phyloP scores from a whole-genome alignment of 2,329 filamentous ascomycete genomes.

The Sporothrix euskadiensis region DNA sequence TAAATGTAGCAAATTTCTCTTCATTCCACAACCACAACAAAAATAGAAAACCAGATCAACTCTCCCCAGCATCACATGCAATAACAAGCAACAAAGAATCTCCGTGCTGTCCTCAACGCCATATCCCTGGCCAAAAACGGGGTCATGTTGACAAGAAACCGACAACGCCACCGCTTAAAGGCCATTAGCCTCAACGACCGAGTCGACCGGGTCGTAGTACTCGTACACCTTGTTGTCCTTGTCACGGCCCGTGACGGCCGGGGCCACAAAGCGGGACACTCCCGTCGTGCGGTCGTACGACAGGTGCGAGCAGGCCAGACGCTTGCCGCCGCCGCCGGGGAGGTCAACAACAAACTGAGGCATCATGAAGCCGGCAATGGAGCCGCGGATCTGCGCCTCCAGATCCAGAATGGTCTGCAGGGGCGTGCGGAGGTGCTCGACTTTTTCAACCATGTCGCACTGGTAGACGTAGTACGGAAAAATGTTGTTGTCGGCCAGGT shows the following conservation, averaged over 20 bases:
- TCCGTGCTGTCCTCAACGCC: neutral
- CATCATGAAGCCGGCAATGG: conserved; percentile 63
- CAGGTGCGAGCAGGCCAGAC: conserved; percentile 55
- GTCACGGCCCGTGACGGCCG: conserved; percentile 50
- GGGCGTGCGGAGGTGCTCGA: conserved; percentile 64
- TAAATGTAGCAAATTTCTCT: neutral
- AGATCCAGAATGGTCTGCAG: conserved; percentile 59
- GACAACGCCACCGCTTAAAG: neutral
- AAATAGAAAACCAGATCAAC: neutral
- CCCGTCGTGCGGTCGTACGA: conserved; percentile 57
- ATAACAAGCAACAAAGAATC: neutral
- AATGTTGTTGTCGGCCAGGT: conserved; percentile 57
- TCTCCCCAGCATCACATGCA: neutral
- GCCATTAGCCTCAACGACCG: neutral
- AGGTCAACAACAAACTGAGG: conserved; percentile 65
- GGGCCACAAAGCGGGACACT: conserved; percentile 57
- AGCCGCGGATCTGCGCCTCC: conserved; percentile 59
- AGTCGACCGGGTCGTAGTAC: conserved; percentile 56
- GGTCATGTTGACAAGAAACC: too few relatives aligned
- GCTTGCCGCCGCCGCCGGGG: conserved; percentile 64
- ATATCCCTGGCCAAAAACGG: neutral
- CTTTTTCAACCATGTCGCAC: conserved; percentile 60
- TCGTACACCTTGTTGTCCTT: conserved; percentile 53
- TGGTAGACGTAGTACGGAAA: conserved; percentile 68
- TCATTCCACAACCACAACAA: neutral